Evolutionary conservation across 1,139 yeast species (phyloP).

Genomic region (Candida tetrigidarum): DNA sequence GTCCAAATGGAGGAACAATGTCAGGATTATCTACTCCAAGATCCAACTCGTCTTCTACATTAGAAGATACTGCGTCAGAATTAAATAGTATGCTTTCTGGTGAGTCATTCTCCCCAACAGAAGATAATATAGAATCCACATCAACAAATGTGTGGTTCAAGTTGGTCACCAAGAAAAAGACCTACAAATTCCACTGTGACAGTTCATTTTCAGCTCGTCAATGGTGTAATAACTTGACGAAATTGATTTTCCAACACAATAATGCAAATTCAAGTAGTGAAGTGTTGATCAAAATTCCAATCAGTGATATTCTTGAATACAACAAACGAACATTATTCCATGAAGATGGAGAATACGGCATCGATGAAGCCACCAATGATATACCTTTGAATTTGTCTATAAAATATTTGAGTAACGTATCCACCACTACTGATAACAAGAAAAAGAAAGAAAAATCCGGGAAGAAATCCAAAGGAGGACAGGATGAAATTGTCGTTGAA

Average conservation of each 20-base stretch:
- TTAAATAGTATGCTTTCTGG: slow-evolving; percentile 26
- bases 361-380: slow-evolving; percentile 17
- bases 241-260: slow-evolving; percentile 67
- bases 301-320: slow-evolving; percentile 65
- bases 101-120: slow-evolving; percentile 24
- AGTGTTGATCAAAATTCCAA: slow-evolving; percentile 78
- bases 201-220: slow-evolving; percentile 70
- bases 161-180: slow-evolving; percentile 57
- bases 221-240: slow-evolving; percentile 80
- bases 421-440: slow-evolving; percentile 4
- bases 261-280: slow-evolving; percentile 71
- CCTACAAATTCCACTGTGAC: slow-evolving; percentile 74
- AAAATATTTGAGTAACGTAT: slow-evolving; percentile 20
- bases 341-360: slow-evolving; percentile 20
- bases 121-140: slow-evolving; percentile 32
- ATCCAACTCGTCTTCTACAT: slow-evolving; percentile 16
- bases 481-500: slow-evolving; percentile 48
- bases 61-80: slow-evolving; percentile 21
- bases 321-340: slow-evolving; percentile 38
- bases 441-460: slow-evolving; percentile 12
- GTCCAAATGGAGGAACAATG: slow-evolving; percentile 4
- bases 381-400: slow-evolving; percentile 28
- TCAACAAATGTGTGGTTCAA: slow-evolving; percentile 53
- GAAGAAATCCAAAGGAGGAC: slow-evolving; percentile 14
- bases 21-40: slow-evolving; percentile 20